Conservation (phyloP, 1,284 basidiomycete species). For the Boletus semigastroideus region DNA sequence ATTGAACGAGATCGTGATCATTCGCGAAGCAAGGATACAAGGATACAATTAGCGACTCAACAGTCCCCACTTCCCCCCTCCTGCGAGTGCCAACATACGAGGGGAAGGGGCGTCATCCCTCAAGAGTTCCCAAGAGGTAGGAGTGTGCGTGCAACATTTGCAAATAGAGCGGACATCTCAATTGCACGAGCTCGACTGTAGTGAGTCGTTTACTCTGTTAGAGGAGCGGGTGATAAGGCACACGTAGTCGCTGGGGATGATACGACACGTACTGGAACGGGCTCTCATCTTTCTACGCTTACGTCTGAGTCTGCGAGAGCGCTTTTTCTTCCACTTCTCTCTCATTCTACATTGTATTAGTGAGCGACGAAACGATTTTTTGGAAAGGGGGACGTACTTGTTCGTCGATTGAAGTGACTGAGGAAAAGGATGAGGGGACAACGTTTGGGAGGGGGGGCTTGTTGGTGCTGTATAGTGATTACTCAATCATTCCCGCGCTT, state of each 20-base stretch:
- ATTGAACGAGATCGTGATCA: slow-evolving; percentile 9
- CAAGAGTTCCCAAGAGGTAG: slow-evolving; percentile 21
- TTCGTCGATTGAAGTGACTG: slow-evolving; percentile 27
- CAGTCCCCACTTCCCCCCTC: slow-evolving; percentile 21
- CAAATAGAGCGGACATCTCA: slow-evolving; percentile 13
- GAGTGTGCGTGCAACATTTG: slow-evolving; percentile 17
- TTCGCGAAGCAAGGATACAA: slow-evolving; percentile 25
- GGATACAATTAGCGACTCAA: slow-evolving; percentile 20
- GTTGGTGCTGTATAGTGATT: slow-evolving; percentile 38
- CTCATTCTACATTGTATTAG: slow-evolving; percentile 55
- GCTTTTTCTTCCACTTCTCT: slow-evolving; percentile 93
- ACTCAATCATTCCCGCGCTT: slow-evolving; percentile 28
- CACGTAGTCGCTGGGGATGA: neutral
- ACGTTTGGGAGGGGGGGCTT: slow-evolving; percentile 24
- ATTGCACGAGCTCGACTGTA: slow-evolving; percentile 32
- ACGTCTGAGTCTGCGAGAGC: slow-evolving; percentile 82
- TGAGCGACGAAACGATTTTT: neutral
- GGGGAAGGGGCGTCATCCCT: slow-evolving; percentile 19
- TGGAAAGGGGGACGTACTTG: slow-evolving; percentile 32
- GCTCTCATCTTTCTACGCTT: slow-evolving; percentile 92
- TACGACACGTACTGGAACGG: slow-evolving; percentile 73
- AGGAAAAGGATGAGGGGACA: slow-evolving; percentile 13
- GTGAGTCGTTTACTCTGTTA: slow-evolving; percentile 29
- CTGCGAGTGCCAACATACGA: slow-evolving; percentile 25
- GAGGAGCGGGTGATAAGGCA: slow-evolving; percentile 6